Base-by-base conservation (phyloP, 176 grass and related monocot species). In the Carex kokanica region DNA sequence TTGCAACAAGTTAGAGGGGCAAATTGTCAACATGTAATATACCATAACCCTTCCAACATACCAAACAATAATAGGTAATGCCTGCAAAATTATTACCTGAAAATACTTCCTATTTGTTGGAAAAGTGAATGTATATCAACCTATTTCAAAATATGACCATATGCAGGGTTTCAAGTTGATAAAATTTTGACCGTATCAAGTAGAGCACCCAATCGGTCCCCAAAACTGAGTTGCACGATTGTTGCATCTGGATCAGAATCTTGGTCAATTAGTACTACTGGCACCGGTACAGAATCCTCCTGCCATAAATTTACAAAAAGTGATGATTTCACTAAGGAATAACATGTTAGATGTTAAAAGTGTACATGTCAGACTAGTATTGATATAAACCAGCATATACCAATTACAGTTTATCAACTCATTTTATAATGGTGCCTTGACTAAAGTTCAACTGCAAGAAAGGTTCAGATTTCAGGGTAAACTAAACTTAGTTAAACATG, bases 211-310 rank as follows among this genome's bases (percentile, higher is more conserved):
- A 97, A 85, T 78, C 94, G 88, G 41, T 97, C 92, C 18, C 94
- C 94, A 88, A 97, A 97, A 89, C 94, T 97, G 66, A 97, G 81
- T 58, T 94, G 90, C 34, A 97, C 94, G 49, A 97, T 91, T 79
- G 94, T 97, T 58, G 94, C 87, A 88, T 94, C 88, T 66, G 92
- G 81, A 64, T 97, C 92, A 62, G 94, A 92, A 43, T 94, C 92
- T 87, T 97, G 94, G 88, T 97, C 94, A 62, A 97, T 97, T 86
- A 89, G 73, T 65, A 97, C 85, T 32, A 97, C 86, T 81, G 94
- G 94, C 58, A 85, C 85, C 51, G 94, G 94, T 73, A 97, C 78
- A 86, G 74, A 32, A 18, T 94, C 91, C 36, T 88, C 84, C 87
- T 91, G 74, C 17, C 18, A 83, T 24, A 31, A 63, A 45, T 13